A percentile compares a stretch with the other conserved stretches of the same genome.
Conservation (phyloP, 2,329 filamentous ascomycete genomes). For the Aureobasidium sp. region DNA sequence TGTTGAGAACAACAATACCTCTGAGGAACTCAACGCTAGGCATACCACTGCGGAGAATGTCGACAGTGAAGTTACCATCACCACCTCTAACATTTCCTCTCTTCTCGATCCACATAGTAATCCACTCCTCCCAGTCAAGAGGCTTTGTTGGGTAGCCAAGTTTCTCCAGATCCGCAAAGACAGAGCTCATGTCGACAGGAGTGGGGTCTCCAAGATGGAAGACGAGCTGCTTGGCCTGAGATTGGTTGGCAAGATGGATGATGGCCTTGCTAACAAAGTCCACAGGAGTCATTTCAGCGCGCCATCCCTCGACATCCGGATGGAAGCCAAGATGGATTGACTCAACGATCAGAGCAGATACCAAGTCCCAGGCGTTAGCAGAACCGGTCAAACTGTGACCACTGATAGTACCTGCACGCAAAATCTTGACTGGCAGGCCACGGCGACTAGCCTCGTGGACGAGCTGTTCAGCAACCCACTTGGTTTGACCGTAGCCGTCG, state of each 20-base stretch:
- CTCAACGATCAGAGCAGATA: conserved; percentile 70
- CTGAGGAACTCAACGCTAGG: conserved; percentile 64
- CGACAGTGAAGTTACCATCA: conserved; percentile 67
- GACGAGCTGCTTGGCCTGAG: conserved; percentile 54
- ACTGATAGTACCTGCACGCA: conserved; percentile 69
- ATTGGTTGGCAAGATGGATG: conserved; percentile 60
- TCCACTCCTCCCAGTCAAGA: conserved; percentile 67
- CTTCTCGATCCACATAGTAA: conserved; percentile 64
- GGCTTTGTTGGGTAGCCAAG: conserved; percentile 65
- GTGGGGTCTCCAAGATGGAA: conserved; percentile 70
- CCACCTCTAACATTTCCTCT: conserved; percentile 57
- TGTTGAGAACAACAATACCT: conserved; percentile 66
- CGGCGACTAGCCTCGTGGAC: conserved; percentile 62
- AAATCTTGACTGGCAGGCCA: conserved; percentile 63
- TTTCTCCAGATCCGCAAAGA: conserved; percentile 58
- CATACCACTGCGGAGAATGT: conserved; percentile 76
- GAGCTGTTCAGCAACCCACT: conserved; percentile 74
- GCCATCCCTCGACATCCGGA: conserved; percentile 67
- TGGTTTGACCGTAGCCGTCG: conserved; percentile 73
- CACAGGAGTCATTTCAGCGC: conserved; percentile 76
- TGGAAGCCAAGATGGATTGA: conserved; percentile 65
- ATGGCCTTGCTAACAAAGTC: conserved; percentile 74
- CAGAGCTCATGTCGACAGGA: conserved; percentile 57
- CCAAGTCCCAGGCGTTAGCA: conserved; percentile 70
- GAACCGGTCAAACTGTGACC: conserved; percentile 69